Percentiles rank a stretch among this genome's conserved stretches.
Conservation (phyloP, 2,329 filamentous ascomycete genomes). For the Allantophomopsis cytisporea region DNA sequence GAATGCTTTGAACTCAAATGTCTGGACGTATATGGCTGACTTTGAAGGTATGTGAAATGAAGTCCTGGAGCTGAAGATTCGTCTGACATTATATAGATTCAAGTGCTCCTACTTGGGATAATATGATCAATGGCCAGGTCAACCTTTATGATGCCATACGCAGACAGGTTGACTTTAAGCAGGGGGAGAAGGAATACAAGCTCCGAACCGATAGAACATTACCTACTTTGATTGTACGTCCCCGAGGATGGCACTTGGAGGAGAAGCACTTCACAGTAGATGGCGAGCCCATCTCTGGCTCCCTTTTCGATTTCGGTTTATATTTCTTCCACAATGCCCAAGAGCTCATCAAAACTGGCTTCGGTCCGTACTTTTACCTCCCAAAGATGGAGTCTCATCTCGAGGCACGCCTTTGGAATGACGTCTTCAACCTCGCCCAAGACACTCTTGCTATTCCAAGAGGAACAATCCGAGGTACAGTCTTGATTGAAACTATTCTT, state of each 20-base stretch:
- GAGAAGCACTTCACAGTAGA: slow-evolving; percentile 98
- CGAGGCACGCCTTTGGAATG: slow-evolving; percentile 95
- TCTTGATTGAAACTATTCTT: slow-evolving; percentile 94
- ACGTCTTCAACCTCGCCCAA: slow-evolving; percentile 90
- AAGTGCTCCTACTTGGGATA: slow-evolving; percentile 92
- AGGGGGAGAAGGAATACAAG: slow-evolving; percentile 92
- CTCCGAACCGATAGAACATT: slow-evolving; percentile 78
- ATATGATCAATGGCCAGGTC: slow-evolving; percentile 97
- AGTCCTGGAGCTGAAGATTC: background rate
- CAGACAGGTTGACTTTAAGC: slow-evolving; percentile 90
- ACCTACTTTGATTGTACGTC: slow-evolving; percentile 86
- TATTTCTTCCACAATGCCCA: slow-evolving; percentile 99
- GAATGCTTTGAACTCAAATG: slow-evolving; percentile 88
- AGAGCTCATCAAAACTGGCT: slow-evolving; percentile 71
- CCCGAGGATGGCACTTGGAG: slow-evolving; percentile 93
- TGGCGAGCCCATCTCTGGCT: slow-evolving; percentile 84
- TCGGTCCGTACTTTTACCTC: slow-evolving; percentile 94
- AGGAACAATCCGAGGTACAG: slow-evolving; percentile 87
- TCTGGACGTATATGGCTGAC: slow-evolving; percentile 99
- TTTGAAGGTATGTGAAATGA: slow-evolving; percentile 66
- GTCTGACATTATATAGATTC: slow-evolving; percentile 48
- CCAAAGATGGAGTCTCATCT: slow-evolving; percentile 98
- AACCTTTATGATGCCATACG: slow-evolving; percentile 96
- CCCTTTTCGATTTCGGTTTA: slow-evolving; percentile 92
- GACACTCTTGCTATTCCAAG: slow-evolving; percentile 83